Percentiles rank a stretch among this genome's conserved stretches.
Conservation (phyloP, 495 filamentous ascomycete species). For the Neurospora sp. region DNA sequence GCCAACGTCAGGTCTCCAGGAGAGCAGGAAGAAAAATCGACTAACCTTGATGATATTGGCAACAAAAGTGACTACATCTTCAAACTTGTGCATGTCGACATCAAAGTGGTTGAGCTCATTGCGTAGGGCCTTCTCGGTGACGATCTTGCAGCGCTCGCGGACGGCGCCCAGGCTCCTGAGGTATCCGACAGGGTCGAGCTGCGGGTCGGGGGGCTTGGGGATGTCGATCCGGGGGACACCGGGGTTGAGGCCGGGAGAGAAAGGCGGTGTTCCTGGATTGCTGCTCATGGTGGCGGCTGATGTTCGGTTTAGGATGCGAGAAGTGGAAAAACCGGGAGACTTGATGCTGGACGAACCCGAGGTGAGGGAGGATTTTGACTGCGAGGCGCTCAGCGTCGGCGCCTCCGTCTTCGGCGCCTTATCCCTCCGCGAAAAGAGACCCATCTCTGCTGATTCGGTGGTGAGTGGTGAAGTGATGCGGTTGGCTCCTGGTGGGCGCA, state of each 20-base stretch:
- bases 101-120: conserved; percentile 83
- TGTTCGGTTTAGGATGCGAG: conserved; percentile 26
- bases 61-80: conserved; percentile 82
- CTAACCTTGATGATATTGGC: conserved; percentile 91
- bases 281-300: conserved; percentile 27
- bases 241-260: conserved; percentile 29
- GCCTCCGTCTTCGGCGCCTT: conserved; percentile 32
- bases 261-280: conserved; percentile 30
- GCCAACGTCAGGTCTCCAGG: background rate
- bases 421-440: conserved; percentile 41
- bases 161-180: conserved; percentile 85
- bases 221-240: conserved; percentile 50
- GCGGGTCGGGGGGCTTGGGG: conserved; percentile 79
- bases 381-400: conserved; percentile 20
- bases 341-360: conserved; percentile 25
- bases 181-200: conserved; percentile 84
- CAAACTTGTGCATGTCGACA: conserved; percentile 81
- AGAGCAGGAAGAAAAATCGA: background rate
- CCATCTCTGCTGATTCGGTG: conserved; percentile 26
- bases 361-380: conserved; percentile 25
- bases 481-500: background rate
- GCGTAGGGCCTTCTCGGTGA: conserved; percentile 65
- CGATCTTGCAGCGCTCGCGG: conserved; percentile 61
- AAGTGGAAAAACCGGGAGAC: conserved; percentile 17
- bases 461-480: conserved; percentile 2